Conservation (phyloP, 176 grass and related monocot species). For the Cenchrus purpureus region DNA sequence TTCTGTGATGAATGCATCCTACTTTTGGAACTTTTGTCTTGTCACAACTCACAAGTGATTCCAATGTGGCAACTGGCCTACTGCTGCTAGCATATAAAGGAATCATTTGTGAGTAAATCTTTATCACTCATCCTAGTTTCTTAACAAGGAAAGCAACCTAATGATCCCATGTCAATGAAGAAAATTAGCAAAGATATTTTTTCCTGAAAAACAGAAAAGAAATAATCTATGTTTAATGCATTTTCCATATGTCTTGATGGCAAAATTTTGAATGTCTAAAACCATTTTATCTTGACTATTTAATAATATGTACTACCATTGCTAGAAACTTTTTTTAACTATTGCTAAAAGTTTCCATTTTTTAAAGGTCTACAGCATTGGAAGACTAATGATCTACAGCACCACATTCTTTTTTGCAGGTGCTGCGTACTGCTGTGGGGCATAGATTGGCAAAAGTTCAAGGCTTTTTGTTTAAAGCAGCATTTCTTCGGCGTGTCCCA, state of each 20-base stretch:
- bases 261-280: constrained; percentile 3
- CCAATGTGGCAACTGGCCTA: neutral
- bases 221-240: neutral
- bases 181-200: neutral
- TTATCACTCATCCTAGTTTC: neutral
- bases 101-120: neutral
- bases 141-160: neutral
- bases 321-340: neutral
- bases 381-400: constrained; percentile 25
- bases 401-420: constrained; percentile 54
- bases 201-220: neutral
- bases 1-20: neutral
- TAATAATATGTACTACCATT: neutral
- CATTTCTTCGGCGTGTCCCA: constrained; percentile 89
- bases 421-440: constrained; percentile 86
- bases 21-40: neutral
- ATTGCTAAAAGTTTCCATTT: too few species aligned
- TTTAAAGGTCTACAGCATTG: neutral
- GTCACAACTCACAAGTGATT: neutral
- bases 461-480: constrained; percentile 93
- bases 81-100: constrained; percentile 18
- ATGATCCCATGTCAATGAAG: neutral
- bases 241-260: constrained; percentile 12
- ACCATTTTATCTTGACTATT: neutral
- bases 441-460: constrained; percentile 95